phyloP scores from a whole-genome alignment of 345 rosid genomes.

The Camelina sativa region DNA sequence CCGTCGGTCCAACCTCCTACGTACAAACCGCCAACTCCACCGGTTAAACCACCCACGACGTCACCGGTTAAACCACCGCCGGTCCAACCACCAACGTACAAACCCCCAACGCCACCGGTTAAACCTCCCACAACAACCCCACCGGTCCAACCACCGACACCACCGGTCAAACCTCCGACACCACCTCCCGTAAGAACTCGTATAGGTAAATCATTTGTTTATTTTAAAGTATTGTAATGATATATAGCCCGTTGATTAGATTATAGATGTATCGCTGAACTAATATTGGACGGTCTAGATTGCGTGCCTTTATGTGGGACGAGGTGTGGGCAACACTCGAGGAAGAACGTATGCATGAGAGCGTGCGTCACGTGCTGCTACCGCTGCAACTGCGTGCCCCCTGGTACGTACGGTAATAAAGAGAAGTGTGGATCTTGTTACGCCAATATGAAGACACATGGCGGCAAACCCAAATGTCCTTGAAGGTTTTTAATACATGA shows the following conservation, averaged over 20 bases:
- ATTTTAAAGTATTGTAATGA: neutral
- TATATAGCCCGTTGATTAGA: neutral
- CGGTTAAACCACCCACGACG: neutral
- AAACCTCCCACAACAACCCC: conserved; percentile 22
- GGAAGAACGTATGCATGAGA: conserved; percentile 64
- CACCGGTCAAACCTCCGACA: conserved; percentile 24
- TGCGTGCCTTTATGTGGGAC: conserved; percentile 71
- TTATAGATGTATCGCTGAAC: neutral
- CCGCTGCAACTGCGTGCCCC: conserved; percentile 95
- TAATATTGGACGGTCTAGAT: conserved; percentile 50
- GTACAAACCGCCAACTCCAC: neutral
- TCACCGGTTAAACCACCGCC: conserved; percentile 16
- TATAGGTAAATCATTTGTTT: conserved; percentile 49
- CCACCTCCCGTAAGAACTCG: conserved; percentile 57
- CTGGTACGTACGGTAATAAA: conserved; percentile 87
- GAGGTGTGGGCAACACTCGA: conserved; percentile 79
- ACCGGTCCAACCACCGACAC: neutral
- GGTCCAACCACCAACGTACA: neutral
- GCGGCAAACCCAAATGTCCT: conserved; percentile 75
- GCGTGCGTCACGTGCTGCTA: conserved; percentile 91
- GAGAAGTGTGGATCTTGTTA: conserved; percentile 90
- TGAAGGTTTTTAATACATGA: conserved; percentile 31
- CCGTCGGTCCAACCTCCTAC: conserved; percentile 4
- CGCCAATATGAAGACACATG: conserved; percentile 76
- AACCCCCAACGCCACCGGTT: conserved; percentile 33